Evolutionary conservation across 164 flowering plant genomes (phyloP).

Genomic region (Brasenia schreberi): DNA sequence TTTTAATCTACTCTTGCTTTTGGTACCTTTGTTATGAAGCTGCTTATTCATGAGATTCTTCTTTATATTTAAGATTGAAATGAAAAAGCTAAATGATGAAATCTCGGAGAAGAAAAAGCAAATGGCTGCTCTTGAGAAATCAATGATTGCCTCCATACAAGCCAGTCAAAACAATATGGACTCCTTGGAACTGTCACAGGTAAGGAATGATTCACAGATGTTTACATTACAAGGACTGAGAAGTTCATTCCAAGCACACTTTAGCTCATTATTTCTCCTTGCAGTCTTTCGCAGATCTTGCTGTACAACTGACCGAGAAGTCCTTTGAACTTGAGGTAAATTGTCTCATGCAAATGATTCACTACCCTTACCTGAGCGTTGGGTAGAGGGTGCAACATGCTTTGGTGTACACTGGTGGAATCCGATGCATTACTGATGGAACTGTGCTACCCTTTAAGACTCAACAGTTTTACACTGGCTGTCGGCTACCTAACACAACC

Average conservation of each 20-base stretch:
- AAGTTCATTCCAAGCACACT: neutral
- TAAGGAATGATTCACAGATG: constrained; percentile 10
- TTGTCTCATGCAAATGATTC: too few relatives aligned
- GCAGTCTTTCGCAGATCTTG: constrained; percentile 68
- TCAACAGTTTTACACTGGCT: too few relatives aligned
- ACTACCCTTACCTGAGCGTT: too few relatives aligned
- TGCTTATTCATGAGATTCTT: constrained; percentile 5
- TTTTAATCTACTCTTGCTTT: neutral
- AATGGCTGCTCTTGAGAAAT: constrained; percentile 57
- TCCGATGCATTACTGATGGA: too few relatives aligned
- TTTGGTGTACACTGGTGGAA: too few relatives aligned
- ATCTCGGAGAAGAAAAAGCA: constrained; percentile 59
- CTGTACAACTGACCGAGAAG: constrained; percentile 78
- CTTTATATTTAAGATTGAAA: constrained; percentile 43
- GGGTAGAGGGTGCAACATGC: too few relatives aligned
- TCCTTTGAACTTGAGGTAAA: constrained; percentile 96
- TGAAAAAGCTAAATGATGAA: constrained; percentile 55
- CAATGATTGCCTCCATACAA: constrained; percentile 39
- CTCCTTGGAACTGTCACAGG: constrained; percentile 45
- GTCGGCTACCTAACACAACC: too few relatives aligned
- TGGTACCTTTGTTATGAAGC: neutral
- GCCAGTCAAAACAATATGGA: constrained; percentile 36
- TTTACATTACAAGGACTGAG: neutral
- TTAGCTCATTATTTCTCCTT: constrained; percentile 5
- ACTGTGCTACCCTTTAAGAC: too few relatives aligned